Evolutionary conservation across 2,329 filamentous ascomycete genomes (phyloP).

Genomic region (Coniochaeta hoffmannii): DNA sequence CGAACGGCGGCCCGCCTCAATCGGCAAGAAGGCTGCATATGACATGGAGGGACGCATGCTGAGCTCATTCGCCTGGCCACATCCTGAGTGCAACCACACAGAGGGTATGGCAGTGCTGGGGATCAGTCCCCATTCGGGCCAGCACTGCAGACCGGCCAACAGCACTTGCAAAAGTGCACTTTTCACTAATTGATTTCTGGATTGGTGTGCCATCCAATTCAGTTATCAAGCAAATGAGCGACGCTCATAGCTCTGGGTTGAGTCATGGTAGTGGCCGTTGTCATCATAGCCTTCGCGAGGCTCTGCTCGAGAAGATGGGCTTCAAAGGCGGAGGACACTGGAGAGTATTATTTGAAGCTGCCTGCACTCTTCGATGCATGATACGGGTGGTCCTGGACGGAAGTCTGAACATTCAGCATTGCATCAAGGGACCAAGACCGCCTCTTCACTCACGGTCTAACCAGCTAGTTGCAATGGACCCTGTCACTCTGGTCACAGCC

Average conservation of each 20-base stretch:
- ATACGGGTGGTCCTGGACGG: too few relatives aligned
- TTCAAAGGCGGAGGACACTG: not conserved
- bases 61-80: not conserved
- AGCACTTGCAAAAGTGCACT: not conserved
- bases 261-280: not conserved
- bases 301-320: not conserved
- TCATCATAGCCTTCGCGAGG: not conserved
- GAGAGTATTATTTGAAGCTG: not conserved
- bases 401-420: too few relatives aligned
- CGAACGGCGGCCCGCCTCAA: not conserved
- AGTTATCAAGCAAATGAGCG: not conserved
- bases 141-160: not conserved
- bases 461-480: not conserved
- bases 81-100: not conserved
- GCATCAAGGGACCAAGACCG: too few relatives aligned
- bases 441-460: too few relatives aligned
- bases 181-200: not conserved
- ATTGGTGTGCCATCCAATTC: not conserved
- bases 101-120: not conserved
- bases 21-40: not conserved
- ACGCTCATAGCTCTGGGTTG: not conserved
- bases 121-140: not conserved
- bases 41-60: not conserved
- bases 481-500: not conserved
- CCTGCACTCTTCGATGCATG: not conserved